Percentiles rank a stretch among this genome's conserved stretches.
These are phyloP conservation scores for Pseudomassariella vexata DNA, from an alignment of 2,329 filamentous ascomycete genomes.

Conservation along the genomic window DNA sequence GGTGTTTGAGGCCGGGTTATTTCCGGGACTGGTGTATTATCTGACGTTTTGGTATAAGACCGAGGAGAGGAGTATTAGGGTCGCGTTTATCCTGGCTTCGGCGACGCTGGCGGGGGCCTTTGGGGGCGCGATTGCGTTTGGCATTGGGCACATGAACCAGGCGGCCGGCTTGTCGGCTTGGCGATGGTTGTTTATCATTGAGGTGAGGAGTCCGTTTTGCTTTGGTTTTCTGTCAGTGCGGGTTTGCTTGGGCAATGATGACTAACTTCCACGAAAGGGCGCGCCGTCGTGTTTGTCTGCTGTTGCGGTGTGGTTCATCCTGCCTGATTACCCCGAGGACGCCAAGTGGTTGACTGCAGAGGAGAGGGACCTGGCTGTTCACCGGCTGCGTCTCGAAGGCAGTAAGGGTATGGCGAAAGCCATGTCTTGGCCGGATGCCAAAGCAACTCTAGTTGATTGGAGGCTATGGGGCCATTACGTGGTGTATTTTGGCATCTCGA, in stretches of 20 bases:
- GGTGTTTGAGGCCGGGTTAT: constrained; percentile 61
- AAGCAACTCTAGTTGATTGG: constrained; percentile 57
- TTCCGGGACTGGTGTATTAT: constrained; percentile 58
- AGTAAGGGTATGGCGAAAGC: constrained; percentile 53
- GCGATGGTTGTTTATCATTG: constrained; percentile 60
- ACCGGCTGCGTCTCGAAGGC: constrained; percentile 35
- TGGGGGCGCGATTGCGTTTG: constrained; percentile 67
- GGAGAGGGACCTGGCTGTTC: constrained; percentile 49
- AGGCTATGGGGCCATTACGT: constrained; percentile 62
- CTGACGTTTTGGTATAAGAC: constrained; percentile 67
- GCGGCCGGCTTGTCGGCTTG: constrained; percentile 57
- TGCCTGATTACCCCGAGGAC: constrained; percentile 61
- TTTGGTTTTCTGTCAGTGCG: too few relatives aligned
- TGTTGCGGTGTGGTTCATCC: constrained; percentile 46
- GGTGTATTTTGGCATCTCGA: constrained; percentile 31
- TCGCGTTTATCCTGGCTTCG: constrained; percentile 61
- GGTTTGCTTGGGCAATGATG: too few relatives aligned
- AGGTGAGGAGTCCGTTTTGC: too few relatives aligned
- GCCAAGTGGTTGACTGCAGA: constrained; percentile 53
- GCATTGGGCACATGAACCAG: constrained; percentile 65
- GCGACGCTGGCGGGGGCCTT: constrained; percentile 67
- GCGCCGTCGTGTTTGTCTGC: constrained; percentile 43
- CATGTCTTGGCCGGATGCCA: constrained; percentile 62
- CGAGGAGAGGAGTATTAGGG: constrained; percentile 60
- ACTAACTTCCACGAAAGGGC: too few relatives aligned